Percentiles rank a stretch among this genome's conserved stretches.
These are phyloP conservation scores for Zasmidium cellare DNA, from an alignment of 2,329 filamentous ascomycete genomes.

Conservation along the genomic window DNA sequence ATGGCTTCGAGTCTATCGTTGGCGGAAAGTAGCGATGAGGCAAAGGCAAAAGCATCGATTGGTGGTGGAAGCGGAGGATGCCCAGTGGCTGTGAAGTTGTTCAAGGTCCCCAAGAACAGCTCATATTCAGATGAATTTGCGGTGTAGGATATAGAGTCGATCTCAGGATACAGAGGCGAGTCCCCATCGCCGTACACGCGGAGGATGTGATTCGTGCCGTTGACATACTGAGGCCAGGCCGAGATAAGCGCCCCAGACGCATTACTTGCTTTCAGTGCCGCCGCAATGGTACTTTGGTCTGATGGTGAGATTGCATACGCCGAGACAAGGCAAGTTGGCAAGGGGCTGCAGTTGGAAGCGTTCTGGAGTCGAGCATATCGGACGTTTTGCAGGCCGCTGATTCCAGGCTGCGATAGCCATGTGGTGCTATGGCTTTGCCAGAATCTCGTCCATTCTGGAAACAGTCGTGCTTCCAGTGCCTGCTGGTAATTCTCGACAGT, in stretches of 20 bases:
- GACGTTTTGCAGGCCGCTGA: background rate
- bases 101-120: conserved; percentile 1
- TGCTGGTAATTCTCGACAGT: background rate
- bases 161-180: background rate
- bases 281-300: background rate
- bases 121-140: conserved; percentile 1
- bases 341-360: background rate
- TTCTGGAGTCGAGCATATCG: background rate
- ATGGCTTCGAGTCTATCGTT: background rate
- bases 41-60: background rate
- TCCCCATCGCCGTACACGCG: background rate
- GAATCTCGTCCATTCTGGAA: background rate
- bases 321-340: background rate
- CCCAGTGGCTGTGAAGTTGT: background rate
- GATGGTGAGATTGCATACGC: background rate
- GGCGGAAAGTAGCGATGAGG: background rate
- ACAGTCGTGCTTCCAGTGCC: background rate
- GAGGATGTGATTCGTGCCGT: background rate
- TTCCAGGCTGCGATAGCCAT: background rate
- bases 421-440: background rate
- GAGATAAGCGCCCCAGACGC: background rate
- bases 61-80: background rate
- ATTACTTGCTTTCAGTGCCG: background rate
- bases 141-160: background rate
- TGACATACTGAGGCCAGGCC: conserved; percentile 3